Conservation (phyloP, 441 rosid species). For the Omphalea diandra region DNA sequence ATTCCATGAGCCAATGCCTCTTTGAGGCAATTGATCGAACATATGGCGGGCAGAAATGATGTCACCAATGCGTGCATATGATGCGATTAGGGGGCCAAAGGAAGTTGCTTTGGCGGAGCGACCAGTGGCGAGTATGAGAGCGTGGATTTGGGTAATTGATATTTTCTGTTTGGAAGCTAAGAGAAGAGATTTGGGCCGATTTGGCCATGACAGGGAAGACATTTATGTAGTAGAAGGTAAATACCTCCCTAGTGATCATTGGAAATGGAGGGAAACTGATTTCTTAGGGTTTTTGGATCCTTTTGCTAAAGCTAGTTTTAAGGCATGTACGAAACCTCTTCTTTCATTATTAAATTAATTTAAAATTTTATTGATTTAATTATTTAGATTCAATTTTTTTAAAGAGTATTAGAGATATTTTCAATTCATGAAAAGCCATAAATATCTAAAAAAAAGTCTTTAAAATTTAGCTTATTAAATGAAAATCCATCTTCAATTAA, state of each 20-base stretch:
- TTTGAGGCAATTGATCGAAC: slow-evolving; percentile 56
- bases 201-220: slow-evolving; percentile 36
- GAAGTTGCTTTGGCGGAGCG: slow-evolving; percentile 27
- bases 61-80: slow-evolving; percentile 35
- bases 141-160: slow-evolving; percentile 44
- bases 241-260: neutral
- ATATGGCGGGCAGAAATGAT: slow-evolving; percentile 44
- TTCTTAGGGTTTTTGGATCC: neutral
- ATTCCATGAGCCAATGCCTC: slow-evolving; percentile 49
- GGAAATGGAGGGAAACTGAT: neutral
- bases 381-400: no score
- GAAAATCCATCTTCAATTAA: no score
- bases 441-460: no score
- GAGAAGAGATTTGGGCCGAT: slow-evolving; percentile 44
- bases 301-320: neutral
- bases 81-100: slow-evolving; percentile 29
- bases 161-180: slow-evolving; percentile 32
- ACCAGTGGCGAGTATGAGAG: slow-evolving; percentile 41
- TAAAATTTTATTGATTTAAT: no score
- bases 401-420: no score
- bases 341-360: neutral
- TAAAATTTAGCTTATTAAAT: no score
- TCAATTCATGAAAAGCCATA: no score
- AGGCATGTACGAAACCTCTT: neutral
- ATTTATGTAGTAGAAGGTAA: slow-evolving; percentile 14